These are phyloP conservation scores for Sphaerulina vaccinii DNA, from an alignment of 2,329 filamentous ascomycete genomes.

Conservation along the genomic window DNA sequence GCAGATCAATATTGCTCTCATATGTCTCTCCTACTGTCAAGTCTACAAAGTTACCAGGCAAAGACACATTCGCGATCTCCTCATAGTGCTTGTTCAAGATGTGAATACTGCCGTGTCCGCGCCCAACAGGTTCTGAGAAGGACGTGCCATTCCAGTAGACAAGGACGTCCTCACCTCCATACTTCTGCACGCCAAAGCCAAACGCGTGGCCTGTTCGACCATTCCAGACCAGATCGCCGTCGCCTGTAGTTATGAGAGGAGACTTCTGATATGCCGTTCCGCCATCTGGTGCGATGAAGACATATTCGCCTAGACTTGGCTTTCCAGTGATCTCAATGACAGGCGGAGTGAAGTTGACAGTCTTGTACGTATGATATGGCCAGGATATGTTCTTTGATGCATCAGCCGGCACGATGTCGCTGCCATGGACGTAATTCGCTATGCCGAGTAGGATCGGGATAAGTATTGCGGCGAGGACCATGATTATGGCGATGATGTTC, in stretches of 20 bases:
- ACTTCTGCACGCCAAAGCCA: conserved; percentile 23
- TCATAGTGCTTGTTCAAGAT: conserved; percentile 24
- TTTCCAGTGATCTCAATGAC: conserved; percentile 9
- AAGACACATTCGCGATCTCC: conserved; percentile 18
- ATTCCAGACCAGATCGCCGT: conserved; percentile 26
- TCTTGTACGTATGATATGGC: conserved; percentile 21
- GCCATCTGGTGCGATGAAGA: conserved; percentile 26
- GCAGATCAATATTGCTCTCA: conserved; percentile 33
- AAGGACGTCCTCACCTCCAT: conserved; percentile 20
- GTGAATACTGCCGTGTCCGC: conserved; percentile 21
- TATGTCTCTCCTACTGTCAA: conserved; percentile 11
- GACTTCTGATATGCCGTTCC: conserved; percentile 19
- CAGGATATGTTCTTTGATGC: conserved; percentile 17
- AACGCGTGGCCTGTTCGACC: conserved; percentile 17
- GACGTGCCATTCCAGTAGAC: conserved; percentile 23
- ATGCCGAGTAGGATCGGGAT: not conserved
- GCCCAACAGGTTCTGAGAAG: conserved; percentile 23
- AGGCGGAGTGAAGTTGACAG: conserved; percentile 18
- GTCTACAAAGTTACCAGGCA: conserved; percentile 21
- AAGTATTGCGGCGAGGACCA: not conserved
- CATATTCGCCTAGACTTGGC: conserved; percentile 7
- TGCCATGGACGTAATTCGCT: conserved; percentile 3
- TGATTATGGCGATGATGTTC: conserved; percentile 5
- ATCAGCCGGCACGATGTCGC: conserved; percentile 11
- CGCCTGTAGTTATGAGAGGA: conserved; percentile 18